Evolutionary conservation across 2,329 filamentous ascomycete species (phyloP).

Genomic region (Cercospora canescens): DNA sequence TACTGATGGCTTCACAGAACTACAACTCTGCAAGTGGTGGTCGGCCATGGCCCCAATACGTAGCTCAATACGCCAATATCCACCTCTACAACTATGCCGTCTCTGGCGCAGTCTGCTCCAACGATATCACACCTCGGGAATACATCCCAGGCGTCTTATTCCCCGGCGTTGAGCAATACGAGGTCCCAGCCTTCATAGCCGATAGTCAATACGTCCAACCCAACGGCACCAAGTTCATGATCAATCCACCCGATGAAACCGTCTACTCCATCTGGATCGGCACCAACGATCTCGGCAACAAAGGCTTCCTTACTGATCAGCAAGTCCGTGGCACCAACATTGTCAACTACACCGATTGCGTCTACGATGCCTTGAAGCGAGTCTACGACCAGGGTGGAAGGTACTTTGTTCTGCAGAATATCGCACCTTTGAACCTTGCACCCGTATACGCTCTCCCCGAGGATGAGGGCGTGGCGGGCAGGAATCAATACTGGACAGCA

Average conservation of each 20-base stretch:
- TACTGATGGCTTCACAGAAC: slow-evolving; percentile 17
- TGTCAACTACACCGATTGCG: slow-evolving; percentile 65
- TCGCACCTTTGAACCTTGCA: slow-evolving; percentile 64
- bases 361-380: slow-evolving; percentile 62
- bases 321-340: slow-evolving; percentile 62
- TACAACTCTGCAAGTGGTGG: slow-evolving; percentile 63
- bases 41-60: slow-evolving; percentile 68
- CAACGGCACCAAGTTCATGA: slow-evolving; percentile 44
- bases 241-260: slow-evolving; percentile 57
- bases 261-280: slow-evolving; percentile 80
- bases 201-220: slow-evolving; percentile 39
- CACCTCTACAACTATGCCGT: slow-evolving; percentile 61
- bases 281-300: slow-evolving; percentile 72
- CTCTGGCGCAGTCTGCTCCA: slow-evolving; percentile 70
- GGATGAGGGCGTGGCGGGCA: slow-evolving; percentile 44
- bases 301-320: slow-evolving; percentile 65
- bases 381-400: slow-evolving; percentile 68
- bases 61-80: slow-evolving; percentile 58
- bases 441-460: slow-evolving; percentile 61
- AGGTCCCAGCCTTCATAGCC: slow-evolving; percentile 50
- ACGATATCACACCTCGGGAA: slow-evolving; percentile 62
- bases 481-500: slow-evolving; percentile 49
- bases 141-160: slow-evolving; percentile 54
- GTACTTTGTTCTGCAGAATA: slow-evolving; percentile 72
- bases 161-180: slow-evolving; percentile 56